Conservation (phyloP, 495 filamentous ascomycete genomes). For the Annulohypoxylon stygium region DNA sequence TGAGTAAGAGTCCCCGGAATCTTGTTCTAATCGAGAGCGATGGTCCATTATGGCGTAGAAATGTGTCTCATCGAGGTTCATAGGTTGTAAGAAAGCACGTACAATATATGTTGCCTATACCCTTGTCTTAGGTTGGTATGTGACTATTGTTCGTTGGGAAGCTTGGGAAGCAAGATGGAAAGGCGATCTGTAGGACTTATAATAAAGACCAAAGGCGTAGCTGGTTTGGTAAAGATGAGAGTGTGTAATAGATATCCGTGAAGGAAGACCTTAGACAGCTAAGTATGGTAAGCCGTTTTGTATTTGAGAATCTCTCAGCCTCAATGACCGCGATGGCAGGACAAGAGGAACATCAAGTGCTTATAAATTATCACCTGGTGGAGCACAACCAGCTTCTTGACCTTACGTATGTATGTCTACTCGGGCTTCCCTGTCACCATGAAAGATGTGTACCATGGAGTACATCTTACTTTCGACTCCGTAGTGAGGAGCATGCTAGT, state of each 20-base stretch:
- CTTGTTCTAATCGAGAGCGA: slow-evolving; percentile 47
- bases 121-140: slow-evolving; percentile 19
- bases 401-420: slow-evolving; percentile 45
- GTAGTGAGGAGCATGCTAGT: slow-evolving; percentile 39
- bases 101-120: slow-evolving; percentile 35
- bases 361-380: slow-evolving; percentile 52
- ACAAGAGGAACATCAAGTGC: slow-evolving; percentile 49
- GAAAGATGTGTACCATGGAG: slow-evolving; percentile 34
- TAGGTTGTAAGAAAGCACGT: slow-evolving; percentile 31
- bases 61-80: slow-evolving; percentile 26
- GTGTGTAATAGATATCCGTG: slow-evolving; percentile 31
- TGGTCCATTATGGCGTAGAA: slow-evolving; percentile 51
- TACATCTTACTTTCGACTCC: slow-evolving; percentile 41
- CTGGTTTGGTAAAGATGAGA: slow-evolving; percentile 11
- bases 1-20: slow-evolving; percentile 60
- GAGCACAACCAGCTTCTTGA: slow-evolving; percentile 44
- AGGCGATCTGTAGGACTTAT: slow-evolving; percentile 41
- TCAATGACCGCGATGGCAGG: slow-evolving; percentile 47
- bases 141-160: slow-evolving; percentile 11
- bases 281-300: slow-evolving; percentile 49
- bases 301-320: slow-evolving; percentile 53
- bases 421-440: slow-evolving; percentile 38
- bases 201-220: slow-evolving; percentile 31
- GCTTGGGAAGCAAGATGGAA: slow-evolving; percentile 18
- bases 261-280: slow-evolving; percentile 38